Base-by-base conservation (phyloP, 352 stramenopile genomes). In the Phytophthora crassamura region DNA sequence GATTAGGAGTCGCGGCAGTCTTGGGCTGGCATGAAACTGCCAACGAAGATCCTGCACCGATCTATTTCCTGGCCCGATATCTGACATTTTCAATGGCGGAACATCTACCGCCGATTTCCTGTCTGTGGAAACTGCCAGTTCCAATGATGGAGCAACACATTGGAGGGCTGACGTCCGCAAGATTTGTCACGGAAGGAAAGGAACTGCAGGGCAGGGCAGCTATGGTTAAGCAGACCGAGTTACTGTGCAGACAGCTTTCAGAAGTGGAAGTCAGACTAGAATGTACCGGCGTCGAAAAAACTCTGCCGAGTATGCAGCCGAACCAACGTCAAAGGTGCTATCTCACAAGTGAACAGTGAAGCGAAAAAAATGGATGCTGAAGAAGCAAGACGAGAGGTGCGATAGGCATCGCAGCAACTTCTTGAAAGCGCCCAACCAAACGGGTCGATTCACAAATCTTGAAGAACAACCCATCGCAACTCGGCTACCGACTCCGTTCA, bases 61-160 rank as follows among this genome's bases (percentile, higher is more conserved):
- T 10, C 48, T 55, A 5, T 84, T 90, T 33, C 80, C 78, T 15
- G 84, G 81, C 0, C 69, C 76, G 3, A 74, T 82, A 9, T 84
- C 90, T 62, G 79, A 69, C 1, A 63, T 92, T 42, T 88, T 86
- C 40, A 81, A 92, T 54, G 81, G 81, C n/a, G n/a, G 3, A 15
- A 76, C 58, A 7, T 84, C 86, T 58, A 67, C 84, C 16, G 72
- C 65, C 10, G 64, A 89, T 32, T 84, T 84, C 22, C 63, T 89
- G 15, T 42, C 71, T 7, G 53, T 89, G 2, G 84, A 80, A 41
- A 73, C 47, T 38, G 60, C 77, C 8, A 32, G 56, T 36, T 8
- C 63, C 61, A 9, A 57, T 53, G 11, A 33, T 88, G 15, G 61
- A 52, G n/a, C 70, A 81, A 36, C 38, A 64, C 16, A 35, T 88